Evolutionary conservation across 306 rosid species (phyloP), one percentile per base, ranked within the genome.

Genomic region (Cicer arietinum): DNA sequence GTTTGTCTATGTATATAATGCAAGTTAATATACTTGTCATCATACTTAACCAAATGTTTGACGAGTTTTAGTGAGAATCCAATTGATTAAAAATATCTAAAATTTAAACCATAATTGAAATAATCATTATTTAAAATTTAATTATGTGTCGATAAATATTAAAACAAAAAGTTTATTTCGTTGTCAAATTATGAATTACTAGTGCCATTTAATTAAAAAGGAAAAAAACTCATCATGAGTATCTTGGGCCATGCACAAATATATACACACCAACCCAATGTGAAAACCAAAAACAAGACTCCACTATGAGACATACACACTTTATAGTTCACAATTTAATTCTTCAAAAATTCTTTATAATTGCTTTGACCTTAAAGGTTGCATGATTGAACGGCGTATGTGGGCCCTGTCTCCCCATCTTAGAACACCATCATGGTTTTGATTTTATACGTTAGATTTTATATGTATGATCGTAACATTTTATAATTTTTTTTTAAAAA

Each of bases 351-450:
- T 80, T 63, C 25, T 63, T 60, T 54, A 85, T 81, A 77, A 86
- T 86, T 90, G 85, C 82, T 81, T 85, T 90, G 89, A 90, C 90
- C 85, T 57, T 81, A 89, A 88, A 83, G 74, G 69, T 69, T 86
- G 85, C 79, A 90, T 90, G 88, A 86, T 85, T 84, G 80, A 87
- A 85, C 90, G 96, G 98, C 89, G 86, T 71, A 83, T 51, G 89
- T 83, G 86, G 89, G 92, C 43, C 79, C 80, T 84, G 85, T 82
- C 91, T 78, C 80, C 89, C 69, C 52, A 80, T 17, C 58, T 69
- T 56, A 75, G 77, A 84, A 88, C 96, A 86, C 76, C 65, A 86
- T 85, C 89, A 86, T 86, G 67, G 51, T 82, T 82, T 76, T 80
- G 46, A 76, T 88, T 85, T 80, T 84, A 11, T 59, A 79, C 39